Conservation (phyloP, 2,329 filamentous ascomycete species). For the Orbilia quercus region DNA sequence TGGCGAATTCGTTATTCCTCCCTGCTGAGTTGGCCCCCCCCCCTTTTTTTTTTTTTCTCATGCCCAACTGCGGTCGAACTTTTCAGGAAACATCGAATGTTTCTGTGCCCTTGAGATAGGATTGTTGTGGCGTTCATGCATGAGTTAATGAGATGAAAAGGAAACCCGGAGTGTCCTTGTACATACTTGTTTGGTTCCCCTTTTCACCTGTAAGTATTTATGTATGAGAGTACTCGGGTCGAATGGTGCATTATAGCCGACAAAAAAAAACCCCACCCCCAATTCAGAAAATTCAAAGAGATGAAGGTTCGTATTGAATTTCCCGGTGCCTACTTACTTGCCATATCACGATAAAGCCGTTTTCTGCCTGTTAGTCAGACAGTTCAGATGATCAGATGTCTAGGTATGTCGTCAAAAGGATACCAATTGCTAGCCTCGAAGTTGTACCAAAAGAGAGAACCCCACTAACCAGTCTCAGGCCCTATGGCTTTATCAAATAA, state of each 20-base stretch:
- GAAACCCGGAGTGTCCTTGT: conserved; percentile 30
- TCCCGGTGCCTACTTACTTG: conserved; percentile 36
- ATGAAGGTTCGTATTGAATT: conserved; percentile 28
- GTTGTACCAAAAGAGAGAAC: no score
- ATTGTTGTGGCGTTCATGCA: conserved; percentile 46
- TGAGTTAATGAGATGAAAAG: conserved; percentile 39
- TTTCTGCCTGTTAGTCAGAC: conserved; percentile 27
- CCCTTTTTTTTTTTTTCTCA: conserved; percentile 34
- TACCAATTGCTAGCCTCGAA: conserved; percentile 27
- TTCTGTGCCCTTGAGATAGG: background rate
- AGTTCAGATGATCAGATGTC: conserved; percentile 16
- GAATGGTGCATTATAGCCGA: no score
- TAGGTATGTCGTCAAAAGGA: conserved; percentile 28
- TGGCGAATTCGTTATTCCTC: background rate
- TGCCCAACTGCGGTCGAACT: background rate
- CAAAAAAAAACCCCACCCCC: no score
- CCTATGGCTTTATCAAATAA: conserved; percentile 34
- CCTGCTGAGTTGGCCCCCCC: conserved; percentile 2
- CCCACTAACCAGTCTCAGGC: no score
- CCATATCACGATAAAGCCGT: conserved; percentile 35
- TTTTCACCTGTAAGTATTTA: no score
- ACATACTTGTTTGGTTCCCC: background rate
- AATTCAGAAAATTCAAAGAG: conserved; percentile 13
- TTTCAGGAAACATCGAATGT: conserved; percentile 1
- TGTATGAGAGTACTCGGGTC: no score